phyloP scores from a whole-genome alignment of 2,329 filamentous ascomycete genomes.

The Xylariaceae sp. region DNA sequence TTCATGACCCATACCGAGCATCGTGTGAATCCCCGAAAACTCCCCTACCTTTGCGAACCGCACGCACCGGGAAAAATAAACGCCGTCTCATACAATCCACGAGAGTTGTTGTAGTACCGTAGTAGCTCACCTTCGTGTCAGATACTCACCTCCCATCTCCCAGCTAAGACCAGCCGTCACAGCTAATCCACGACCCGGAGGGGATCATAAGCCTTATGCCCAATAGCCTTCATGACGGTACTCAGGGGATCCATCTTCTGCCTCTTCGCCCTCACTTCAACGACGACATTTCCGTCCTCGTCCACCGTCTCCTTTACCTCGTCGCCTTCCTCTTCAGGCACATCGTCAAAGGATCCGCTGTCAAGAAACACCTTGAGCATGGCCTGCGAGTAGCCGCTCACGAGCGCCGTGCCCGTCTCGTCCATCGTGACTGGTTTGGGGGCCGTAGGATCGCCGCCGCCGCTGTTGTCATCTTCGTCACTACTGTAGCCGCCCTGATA shows the following conservation, averaged over 20 bases:
- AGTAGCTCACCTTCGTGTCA: too few species aligned
- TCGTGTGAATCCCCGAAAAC: too few species aligned
- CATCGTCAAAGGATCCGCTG: conserved; percentile 41
- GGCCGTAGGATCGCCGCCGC: conserved; percentile 27
- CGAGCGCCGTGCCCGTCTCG: conserved; percentile 41
- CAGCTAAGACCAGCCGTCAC: too few species aligned
- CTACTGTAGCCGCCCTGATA: too few species aligned
- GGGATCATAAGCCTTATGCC: conserved; percentile 51
- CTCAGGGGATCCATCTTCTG: conserved; percentile 38
- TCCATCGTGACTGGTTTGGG: conserved; percentile 46
- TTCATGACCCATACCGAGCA: too few species aligned
- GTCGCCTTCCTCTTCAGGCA: conserved; percentile 32
- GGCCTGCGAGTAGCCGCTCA: conserved; percentile 53
- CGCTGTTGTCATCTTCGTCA: conserved; percentile 4
- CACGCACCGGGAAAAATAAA: too few species aligned
- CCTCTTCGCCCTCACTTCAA: conserved; percentile 29
- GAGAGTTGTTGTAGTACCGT: too few species aligned
- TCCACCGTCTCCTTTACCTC: conserved; percentile 34
- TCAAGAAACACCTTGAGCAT: conserved; percentile 55
- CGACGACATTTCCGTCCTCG: conserved; percentile 33
- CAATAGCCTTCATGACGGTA: conserved; percentile 45
- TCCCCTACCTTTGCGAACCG: too few species aligned
- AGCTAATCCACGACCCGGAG: conserved; percentile 50
- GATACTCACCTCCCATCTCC: too few species aligned
- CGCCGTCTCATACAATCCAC: too few species aligned